Conservation (phyloP, 345 rosid species). For the Eucalyptus paniculata region DNA sequence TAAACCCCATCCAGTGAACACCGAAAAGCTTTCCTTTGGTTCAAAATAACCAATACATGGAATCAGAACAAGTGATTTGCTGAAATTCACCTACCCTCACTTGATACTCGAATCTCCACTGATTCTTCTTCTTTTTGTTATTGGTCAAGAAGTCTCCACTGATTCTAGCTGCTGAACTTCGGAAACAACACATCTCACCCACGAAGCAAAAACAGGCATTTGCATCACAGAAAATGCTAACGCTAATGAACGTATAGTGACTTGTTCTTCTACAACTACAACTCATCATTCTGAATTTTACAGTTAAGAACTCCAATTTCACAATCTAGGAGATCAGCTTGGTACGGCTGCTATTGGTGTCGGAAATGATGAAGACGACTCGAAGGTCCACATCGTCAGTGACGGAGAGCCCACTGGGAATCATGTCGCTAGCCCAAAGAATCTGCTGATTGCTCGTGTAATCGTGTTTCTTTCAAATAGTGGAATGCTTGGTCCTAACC, state of each 20-base stretch:
- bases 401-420: slow-evolving; percentile 37
- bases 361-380: slow-evolving; percentile 47
- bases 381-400: slow-evolving; percentile 42
- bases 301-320: slow-evolving; percentile 14
- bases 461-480: background rate
- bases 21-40: background rate
- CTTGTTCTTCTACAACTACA: background rate
- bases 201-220: too few relatives aligned
- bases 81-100: background rate
- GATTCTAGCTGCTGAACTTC: too few relatives aligned
- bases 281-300: background rate
- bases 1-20: background rate
- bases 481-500: background rate
- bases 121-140: too few relatives aligned
- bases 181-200: too few relatives aligned
- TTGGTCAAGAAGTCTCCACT: too few relatives aligned
- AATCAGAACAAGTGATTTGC: too few relatives aligned
- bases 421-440: background rate
- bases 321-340: slow-evolving; percentile 66
- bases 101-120: background rate
- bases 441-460: background rate
- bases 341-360: slow-evolving; percentile 19
- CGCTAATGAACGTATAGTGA: too few relatives aligned
- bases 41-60: background rate
- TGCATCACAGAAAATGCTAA: too few relatives aligned